Percentiles rank a stretch among this genome's conserved stretches.
Evolutionary conservation across 1,139 yeast genomes (phyloP).

Genomic region (Yamadazyma jaroonii): DNA sequence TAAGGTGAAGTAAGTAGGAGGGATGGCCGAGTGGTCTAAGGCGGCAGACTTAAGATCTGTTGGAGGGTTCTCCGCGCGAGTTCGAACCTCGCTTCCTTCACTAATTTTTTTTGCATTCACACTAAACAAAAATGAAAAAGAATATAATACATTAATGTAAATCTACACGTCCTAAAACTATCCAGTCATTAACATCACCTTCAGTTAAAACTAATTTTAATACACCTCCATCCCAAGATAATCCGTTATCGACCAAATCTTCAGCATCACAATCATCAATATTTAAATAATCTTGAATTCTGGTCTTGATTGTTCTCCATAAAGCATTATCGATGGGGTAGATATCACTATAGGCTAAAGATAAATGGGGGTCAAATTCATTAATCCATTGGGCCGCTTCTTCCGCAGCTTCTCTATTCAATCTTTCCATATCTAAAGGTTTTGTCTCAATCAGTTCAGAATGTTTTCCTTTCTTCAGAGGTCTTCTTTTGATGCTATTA

Average conservation of each 20-base stretch:
- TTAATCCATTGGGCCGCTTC: constrained; percentile 56
- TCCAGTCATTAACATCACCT: constrained; percentile 75
- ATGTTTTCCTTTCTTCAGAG: constrained; percentile 20
- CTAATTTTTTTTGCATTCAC: constrained; percentile 21
- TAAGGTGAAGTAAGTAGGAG: constrained; percentile 7
- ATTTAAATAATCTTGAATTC: constrained; percentile 67
- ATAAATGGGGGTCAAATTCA: constrained; percentile 72
- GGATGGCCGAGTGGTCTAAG: constrained; percentile 13
- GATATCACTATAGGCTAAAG: constrained; percentile 65
- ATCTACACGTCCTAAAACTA: constrained; percentile 59
- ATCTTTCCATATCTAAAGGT: constrained; percentile 24
- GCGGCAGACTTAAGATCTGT: constrained; percentile 13
- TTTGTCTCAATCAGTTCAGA: constrained; percentile 12
- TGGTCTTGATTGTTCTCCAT: constrained; percentile 62
- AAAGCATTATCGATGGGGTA: constrained; percentile 71
- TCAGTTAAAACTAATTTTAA: constrained; percentile 70
- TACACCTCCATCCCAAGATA: constrained; percentile 66
- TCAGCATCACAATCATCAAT: constrained; percentile 45
- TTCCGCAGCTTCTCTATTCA: constrained; percentile 28
- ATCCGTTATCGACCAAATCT: constrained; percentile 31
- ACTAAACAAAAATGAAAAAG: background rate
- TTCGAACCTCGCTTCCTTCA: constrained; percentile 86
- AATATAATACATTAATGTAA: constrained; percentile 21
- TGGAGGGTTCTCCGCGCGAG: constrained; percentile 72
- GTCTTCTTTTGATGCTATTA: constrained; percentile 23